phyloP scores from a whole-genome alignment of 2,329 filamentous ascomycete species.

The Aureobasidium sp. region DNA sequence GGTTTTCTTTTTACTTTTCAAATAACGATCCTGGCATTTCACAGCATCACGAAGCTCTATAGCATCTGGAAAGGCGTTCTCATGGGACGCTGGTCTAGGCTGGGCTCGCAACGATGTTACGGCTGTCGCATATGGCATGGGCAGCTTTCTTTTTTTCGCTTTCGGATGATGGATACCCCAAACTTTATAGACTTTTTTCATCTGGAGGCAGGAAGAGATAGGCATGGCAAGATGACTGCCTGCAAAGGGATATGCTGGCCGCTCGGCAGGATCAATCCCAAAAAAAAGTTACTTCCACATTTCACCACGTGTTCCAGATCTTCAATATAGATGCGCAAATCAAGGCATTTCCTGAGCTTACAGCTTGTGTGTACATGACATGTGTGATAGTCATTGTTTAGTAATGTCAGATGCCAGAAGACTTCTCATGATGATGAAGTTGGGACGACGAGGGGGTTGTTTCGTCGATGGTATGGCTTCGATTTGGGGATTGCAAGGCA shows the following conservation, averaged over 20 bases:
- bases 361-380: too few relatives aligned
- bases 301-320: background rate
- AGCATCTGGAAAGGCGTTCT: conserved; percentile 13
- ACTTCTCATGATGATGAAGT: too few relatives aligned
- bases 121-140: conserved; percentile 10
- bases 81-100: conserved; percentile 5
- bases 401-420: too few relatives aligned
- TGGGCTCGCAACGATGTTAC: conserved; percentile 11
- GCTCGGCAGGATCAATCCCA: conserved; percentile 12
- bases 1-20: conserved; percentile 2
- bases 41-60: conserved; percentile 6
- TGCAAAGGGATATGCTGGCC: conserved; percentile 12
- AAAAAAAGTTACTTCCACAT: conserved; percentile 9
- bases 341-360: background rate
- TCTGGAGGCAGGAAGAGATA: conserved; percentile 11
- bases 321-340: background rate
- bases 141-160: conserved; percentile 11
- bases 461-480: background rate
- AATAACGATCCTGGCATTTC: conserved; percentile 14
- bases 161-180: conserved; percentile 13
- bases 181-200: conserved; percentile 12
- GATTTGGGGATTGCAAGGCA: background rate
- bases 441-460: too few relatives aligned
- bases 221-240: conserved; percentile 12
- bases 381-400: background rate